These are phyloP conservation scores for Meyerozyma athensensis DNA, from an alignment of 1,139 yeast genomes.

Conservation along the genomic window DNA sequence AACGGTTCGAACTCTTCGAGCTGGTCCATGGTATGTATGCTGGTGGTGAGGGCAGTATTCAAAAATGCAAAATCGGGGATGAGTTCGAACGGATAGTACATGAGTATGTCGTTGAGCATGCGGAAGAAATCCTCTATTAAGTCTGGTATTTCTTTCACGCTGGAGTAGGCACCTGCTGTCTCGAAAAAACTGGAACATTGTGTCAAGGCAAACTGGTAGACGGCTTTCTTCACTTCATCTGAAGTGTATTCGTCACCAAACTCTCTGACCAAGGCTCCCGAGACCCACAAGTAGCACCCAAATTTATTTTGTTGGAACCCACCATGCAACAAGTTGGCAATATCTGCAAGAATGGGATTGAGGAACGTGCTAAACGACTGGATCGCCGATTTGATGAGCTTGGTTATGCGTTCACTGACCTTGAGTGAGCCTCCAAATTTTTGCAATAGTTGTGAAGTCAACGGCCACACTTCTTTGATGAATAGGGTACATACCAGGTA, in stretches of 20 bases:
- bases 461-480: slow-evolving; percentile 55
- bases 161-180: slow-evolving; percentile 19
- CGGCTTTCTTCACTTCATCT: slow-evolving; percentile 32
- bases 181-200: slow-evolving; percentile 43
- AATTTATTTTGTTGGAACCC: slow-evolving; percentile 66
- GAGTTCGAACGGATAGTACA: slow-evolving; percentile 70
- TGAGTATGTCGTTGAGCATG: slow-evolving; percentile 73
- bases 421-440: slow-evolving; percentile 51
- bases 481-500: slow-evolving; percentile 59
- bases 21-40: slow-evolving; percentile 48
- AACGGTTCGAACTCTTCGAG: slow-evolving; percentile 72
- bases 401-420: slow-evolving; percentile 72
- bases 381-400: slow-evolving; percentile 61
- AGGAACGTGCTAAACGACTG: slow-evolving; percentile 67
- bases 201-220: slow-evolving; percentile 45
- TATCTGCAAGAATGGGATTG: slow-evolving; percentile 55
- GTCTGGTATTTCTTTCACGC: slow-evolving; percentile 54
- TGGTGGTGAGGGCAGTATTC: slow-evolving; percentile 55
- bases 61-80: slow-evolving; percentile 54
- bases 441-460: slow-evolving; percentile 44
- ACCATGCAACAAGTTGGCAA: slow-evolving; percentile 58
- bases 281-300: slow-evolving; percentile 90
- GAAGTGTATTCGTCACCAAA: slow-evolving; percentile 59
- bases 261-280: slow-evolving; percentile 77
- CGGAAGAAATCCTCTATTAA: slow-evolving; percentile 85